Evolutionary conservation across 2,329 filamentous ascomycete species (phyloP), one percentile per base, ranked within the genome.

Genomic region (Venturia carpophila): DNA sequence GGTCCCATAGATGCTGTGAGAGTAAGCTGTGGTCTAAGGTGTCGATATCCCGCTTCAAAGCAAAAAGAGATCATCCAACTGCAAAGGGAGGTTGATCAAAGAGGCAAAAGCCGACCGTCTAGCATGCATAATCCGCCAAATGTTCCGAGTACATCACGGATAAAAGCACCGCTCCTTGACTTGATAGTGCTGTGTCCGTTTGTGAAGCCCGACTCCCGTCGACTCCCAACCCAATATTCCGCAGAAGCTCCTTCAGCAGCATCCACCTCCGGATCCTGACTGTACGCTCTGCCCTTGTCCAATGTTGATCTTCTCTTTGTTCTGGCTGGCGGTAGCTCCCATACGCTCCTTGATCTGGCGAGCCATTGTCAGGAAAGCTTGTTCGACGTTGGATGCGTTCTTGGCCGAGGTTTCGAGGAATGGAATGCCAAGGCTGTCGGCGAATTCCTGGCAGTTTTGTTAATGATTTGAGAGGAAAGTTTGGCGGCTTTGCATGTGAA

Each of bases 261-360:
- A 97, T 77, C 91, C 88, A 75, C 89, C 88, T 75, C 85, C 90
- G 72, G 90, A 90, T 71, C 89, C 89, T 73, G 87, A 90, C 77
- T 95, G 90, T 71, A 99, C 93, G 73, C 92, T 92, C 79, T 96
- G 92, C 75, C 94, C 94, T 76, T 92, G 89, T 67, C 92, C 91
- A 73, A 99, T 94, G 77, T 96, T 92, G 73, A 99, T 92, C 72
- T 91, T 96, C 70, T 93, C 93, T 84, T 97, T 99, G 82, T 93
- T 96, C 86, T 97, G 97, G 82, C 92, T 92, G 70, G 90, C 89
- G 69, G 93, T 94, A 71, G 91, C 96, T 74, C 94, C 94, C 93
- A 99, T 99, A 75, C 94, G 90, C 83, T 97, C 93, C 86, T 99
- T 99, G 83, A 99, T 99, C 81, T 99, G 94, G 79, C 94, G 89